Evolutionary conservation across 371 early-diverging fungal species (phyloP), one percentile per base, ranked within the genome.

Genomic region (Capillidium heterosporum): DNA sequence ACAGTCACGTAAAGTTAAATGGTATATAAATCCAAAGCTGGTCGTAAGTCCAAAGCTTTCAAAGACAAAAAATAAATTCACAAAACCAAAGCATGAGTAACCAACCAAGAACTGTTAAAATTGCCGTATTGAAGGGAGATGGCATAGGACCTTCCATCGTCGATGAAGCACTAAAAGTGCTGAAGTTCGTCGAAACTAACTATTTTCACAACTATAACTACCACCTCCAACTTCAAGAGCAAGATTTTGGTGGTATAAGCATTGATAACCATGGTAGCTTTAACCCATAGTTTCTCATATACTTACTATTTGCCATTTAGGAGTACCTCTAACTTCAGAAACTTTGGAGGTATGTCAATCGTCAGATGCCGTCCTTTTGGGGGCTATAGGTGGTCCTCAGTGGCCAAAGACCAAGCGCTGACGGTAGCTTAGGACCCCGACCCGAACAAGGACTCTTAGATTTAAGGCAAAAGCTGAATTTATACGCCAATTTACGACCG

Each of bases 381-480:
- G 97, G 61, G 95, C 97, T 55, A 93, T 96, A 26, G 97, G 97
- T 59, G 97, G 97, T 51, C 93, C 95, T 24, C 77, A 93, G 65
- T 92, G 93, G 81, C 87, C 91, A 27, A 75, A 74, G n/a, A 48
- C 70, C 70, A 41, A 64, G 67, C 24, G 65, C 75, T 53, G 60
- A 74, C 59, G 49, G 62, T 54, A 71, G 75, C 11, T 57, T 69
- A n/a, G 86, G 85, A 31, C 87, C 91, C 21, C 84, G 96, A 55
- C 93, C 96, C 50, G 95, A 95, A 67, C 88, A 88, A 70, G 95
- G 95, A 32, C 71, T 96, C 39, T 75, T 96, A 52, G 85, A 82
- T 47, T 74, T 96, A 57, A 80, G 97, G 61, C 92, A 96, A 67
- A 71, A 74, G 2, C 78, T 95, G 35, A 87, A 90, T 57, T 71